Percentiles rank a stretch among this genome's conserved stretches.
These are phyloP conservation scores for Colletotrichum sp. DNA, from an alignment of 2,329 filamentous ascomycete genomes.

Conservation along the genomic window DNA sequence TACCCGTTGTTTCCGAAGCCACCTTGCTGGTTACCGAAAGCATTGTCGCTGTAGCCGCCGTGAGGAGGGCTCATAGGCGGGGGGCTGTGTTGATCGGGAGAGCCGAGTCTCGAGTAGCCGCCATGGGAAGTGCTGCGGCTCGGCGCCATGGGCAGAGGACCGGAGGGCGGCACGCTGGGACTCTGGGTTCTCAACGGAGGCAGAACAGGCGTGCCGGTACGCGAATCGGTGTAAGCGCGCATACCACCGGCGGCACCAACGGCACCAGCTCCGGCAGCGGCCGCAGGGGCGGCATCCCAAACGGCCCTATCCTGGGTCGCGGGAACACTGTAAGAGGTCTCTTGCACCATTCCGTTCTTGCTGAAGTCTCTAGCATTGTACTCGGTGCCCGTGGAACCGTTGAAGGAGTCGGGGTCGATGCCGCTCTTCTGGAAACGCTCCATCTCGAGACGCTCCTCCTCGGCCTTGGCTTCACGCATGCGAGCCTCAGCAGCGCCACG, in stretches of 20 bases:
- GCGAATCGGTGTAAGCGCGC: conserved; percentile 7
- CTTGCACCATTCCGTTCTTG: conserved; percentile 29
- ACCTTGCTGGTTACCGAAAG: conserved; percentile 8
- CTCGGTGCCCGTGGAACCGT: conserved; percentile 35
- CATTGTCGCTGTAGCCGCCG: conserved; percentile 3
- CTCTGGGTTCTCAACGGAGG: conserved; percentile 17
- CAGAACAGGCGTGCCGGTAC: not conserved
- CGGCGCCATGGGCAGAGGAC: conserved; percentile 15
- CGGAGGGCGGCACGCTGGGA: conserved; percentile 16
- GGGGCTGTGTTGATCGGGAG: conserved; percentile 17
- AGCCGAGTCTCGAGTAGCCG: conserved; percentile 15
- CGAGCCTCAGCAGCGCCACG: conserved; percentile 56
- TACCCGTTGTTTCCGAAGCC: not conserved
- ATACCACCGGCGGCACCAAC: conserved; percentile 1
- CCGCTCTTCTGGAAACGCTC: conserved; percentile 53
- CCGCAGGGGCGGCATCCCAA: conserved; percentile 24
- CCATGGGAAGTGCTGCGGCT: conserved; percentile 18
- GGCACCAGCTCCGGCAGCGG: conserved; percentile 21
- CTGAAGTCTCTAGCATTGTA: conserved; percentile 37
- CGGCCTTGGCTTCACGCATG: conserved; percentile 44
- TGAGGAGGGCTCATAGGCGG: conserved; percentile 18
- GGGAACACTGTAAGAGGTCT: conserved; percentile 35
- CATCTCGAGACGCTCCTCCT: conserved; percentile 55
- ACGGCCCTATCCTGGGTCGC: conserved; percentile 30
- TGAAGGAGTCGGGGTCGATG: conserved; percentile 51